Percentiles rank a stretch among this genome's conserved stretches.
Conservation (phyloP, 768 basidiomycete genomes). For the Cystobasidium onofrii region DNA sequence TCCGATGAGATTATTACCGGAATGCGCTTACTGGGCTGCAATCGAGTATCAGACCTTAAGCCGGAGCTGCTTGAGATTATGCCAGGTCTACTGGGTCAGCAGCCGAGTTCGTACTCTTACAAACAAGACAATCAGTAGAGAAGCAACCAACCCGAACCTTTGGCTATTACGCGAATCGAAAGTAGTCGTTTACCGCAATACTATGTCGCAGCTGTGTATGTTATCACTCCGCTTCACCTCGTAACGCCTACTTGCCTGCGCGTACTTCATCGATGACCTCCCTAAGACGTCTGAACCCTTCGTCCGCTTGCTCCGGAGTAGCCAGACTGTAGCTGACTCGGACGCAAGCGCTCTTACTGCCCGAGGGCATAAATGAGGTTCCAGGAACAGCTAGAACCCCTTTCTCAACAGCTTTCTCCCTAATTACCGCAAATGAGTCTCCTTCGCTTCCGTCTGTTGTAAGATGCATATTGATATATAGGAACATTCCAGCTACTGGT, state of each 20-base stretch:
- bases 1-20: not conserved
- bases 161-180: not conserved
- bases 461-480: constrained; percentile 52
- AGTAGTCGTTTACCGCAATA: no score
- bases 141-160: no score
- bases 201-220: not conserved
- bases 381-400: constrained; percentile 89
- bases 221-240: no score
- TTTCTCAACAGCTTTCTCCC: constrained; percentile 63
- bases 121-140: constrained; percentile 2
- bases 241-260: not conserved
- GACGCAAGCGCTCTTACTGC: constrained; percentile 62
- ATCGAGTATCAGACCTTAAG: not conserved
- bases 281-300: constrained; percentile 60
- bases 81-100: not conserved
- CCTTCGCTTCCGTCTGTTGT: constrained; percentile 45
- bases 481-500: constrained; percentile 80
- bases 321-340: constrained; percentile 72
- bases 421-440: constrained; percentile 67
- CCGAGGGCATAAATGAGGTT: constrained; percentile 61
- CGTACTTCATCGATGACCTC: constrained; percentile 38
- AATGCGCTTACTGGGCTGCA: not conserved
- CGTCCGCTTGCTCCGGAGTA: constrained; percentile 60
- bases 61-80: not conserved
- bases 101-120: not conserved